These are phyloP conservation scores for Eucalyptus dawsonii DNA, from an alignment of 345 rosid species.

Conservation along the genomic window DNA sequence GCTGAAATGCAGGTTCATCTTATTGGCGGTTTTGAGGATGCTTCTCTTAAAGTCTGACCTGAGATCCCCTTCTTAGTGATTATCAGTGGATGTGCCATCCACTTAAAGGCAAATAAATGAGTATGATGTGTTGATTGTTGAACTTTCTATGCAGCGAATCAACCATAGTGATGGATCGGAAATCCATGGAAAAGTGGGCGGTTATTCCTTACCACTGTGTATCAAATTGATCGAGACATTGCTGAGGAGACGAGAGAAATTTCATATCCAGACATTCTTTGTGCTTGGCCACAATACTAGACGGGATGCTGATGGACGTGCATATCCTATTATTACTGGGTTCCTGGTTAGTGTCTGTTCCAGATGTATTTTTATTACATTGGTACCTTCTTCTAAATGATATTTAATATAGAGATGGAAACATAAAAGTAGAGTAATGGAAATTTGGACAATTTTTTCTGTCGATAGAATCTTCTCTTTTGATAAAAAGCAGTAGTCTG, in stretches of 20 bases:
- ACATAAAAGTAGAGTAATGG: background rate
- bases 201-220: slow-evolving; percentile 63
- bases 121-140: background rate
- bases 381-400: background rate
- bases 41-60: slow-evolving; percentile 34
- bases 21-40: slow-evolving; percentile 78
- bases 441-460: background rate
- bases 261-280: slow-evolving; percentile 47
- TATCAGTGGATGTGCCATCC: background rate
- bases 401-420: background rate
- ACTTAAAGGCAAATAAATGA: slow-evolving; percentile 3
- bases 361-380: background rate
- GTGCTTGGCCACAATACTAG: slow-evolving; percentile 73
- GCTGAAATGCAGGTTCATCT: slow-evolving; percentile 62
- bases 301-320: slow-evolving; percentile 42
- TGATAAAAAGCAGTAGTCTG: background rate
- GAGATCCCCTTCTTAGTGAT: slow-evolving; percentile 1
- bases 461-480: background rate
- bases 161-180: slow-evolving; percentile 1
- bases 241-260: slow-evolving; percentile 52
- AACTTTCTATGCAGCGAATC: slow-evolving; percentile 43
- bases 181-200: slow-evolving; percentile 14
- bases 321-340: slow-evolving; percentile 63
- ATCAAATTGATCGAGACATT: slow-evolving; percentile 53
- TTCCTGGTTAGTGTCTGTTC: slow-evolving; percentile 37